Evolutionary conservation across 441 rosid genomes (phyloP).

Genomic region (Corymbia calophylla): DNA sequence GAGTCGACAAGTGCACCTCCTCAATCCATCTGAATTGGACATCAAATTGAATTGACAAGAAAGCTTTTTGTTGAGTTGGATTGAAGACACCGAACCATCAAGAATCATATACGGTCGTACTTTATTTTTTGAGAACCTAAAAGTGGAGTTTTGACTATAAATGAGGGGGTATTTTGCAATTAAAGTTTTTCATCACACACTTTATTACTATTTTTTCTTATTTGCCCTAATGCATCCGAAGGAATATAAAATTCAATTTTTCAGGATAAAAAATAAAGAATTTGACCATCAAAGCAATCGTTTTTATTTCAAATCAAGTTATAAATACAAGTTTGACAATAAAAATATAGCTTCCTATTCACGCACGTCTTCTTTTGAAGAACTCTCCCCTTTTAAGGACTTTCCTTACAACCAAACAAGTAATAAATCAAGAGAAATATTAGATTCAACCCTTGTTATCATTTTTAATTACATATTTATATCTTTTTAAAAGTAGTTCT

Average conservation of each 20-base stretch:
- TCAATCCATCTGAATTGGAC: too few relatives aligned
- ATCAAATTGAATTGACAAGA: neutral
- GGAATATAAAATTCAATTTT: neutral
- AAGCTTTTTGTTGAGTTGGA: neutral
- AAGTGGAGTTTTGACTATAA: neutral
- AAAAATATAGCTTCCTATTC: neutral
- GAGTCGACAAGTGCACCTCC: too few relatives aligned
- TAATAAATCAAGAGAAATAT: neutral
- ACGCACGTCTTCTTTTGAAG: neutral
- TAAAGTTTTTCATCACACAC: neutral
- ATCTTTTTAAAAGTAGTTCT: neutral
- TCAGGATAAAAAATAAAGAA: neutral
- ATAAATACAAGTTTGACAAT: neutral
- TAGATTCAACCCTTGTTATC: neutral
- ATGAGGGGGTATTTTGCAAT: neutral
- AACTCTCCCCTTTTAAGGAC: neutral
- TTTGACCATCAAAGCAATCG: neutral
- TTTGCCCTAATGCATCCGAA: neutral
- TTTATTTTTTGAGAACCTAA: neutral
- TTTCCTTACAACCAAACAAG: neutral
- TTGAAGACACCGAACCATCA: neutral
- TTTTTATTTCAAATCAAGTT: neutral
- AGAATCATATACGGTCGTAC: neutral
- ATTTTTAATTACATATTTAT: neutral
- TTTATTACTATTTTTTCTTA: too few relatives aligned